Evolutionary conservation across 2,329 filamentous ascomycete genomes (phyloP).

Genomic region (Rhinocladiella mackenziei): DNA sequence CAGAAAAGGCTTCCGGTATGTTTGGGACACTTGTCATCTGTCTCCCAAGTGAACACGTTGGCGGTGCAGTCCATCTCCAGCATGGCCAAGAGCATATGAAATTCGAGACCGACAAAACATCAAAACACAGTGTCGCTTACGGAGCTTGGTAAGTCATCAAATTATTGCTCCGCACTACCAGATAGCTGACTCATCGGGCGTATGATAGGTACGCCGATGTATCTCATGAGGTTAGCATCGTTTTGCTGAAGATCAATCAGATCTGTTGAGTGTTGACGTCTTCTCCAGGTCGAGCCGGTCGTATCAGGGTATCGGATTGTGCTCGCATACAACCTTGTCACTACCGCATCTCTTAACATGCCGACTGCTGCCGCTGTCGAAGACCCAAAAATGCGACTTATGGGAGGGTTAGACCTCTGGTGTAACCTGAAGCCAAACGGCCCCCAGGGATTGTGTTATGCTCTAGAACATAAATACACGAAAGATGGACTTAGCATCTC

Average conservation of each 20-base stretch:
- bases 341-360: constrained; percentile 15
- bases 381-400: background rate
- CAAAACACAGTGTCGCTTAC: constrained; percentile 30
- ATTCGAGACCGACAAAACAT: constrained; percentile 33
- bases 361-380: constrained; percentile 2
- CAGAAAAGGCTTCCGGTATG: constrained; percentile 47
- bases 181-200: constrained; percentile 1
- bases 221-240: constrained; percentile 43
- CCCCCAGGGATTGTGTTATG: constrained; percentile 23
- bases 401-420: constrained; percentile 4
- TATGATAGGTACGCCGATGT: constrained; percentile 45
- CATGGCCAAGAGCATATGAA: constrained; percentile 35
- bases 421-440: constrained; percentile 1
- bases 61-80: constrained; percentile 44
- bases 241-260: background rate
- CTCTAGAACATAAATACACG: constrained; percentile 30
- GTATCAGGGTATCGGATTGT: constrained; percentile 49
- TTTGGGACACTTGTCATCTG: constrained; percentile 50
- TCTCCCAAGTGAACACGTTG: constrained; percentile 47
- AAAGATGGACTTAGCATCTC: constrained; percentile 22
- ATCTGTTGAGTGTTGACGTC: constrained; percentile 2
- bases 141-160: constrained; percentile 43
- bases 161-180: background rate
- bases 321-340: constrained; percentile 52
- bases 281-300: constrained; percentile 36